These are phyloP conservation scores for Udeniomyces megalosporus DNA, from an alignment of 768 basidiomycete genomes.

Conservation along the genomic window DNA sequence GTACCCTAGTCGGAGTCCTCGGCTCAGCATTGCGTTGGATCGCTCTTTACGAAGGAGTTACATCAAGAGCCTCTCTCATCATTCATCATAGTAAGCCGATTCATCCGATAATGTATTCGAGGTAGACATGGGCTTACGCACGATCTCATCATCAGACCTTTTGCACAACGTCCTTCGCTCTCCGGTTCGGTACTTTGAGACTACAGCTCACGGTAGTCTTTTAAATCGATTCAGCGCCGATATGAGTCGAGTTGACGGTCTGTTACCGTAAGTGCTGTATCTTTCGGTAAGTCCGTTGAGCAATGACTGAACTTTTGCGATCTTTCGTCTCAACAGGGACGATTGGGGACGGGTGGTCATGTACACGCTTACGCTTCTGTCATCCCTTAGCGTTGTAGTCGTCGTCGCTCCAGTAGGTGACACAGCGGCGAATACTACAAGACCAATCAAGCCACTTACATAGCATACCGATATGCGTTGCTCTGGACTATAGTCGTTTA, in stretches of 20 bases:
- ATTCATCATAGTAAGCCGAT: background rate
- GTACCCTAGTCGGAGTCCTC: background rate
- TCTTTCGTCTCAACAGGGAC: background rate
- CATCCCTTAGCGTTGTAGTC: background rate
- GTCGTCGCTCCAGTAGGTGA: no score
- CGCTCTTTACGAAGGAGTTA: conserved; percentile 6
- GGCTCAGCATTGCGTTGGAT: background rate
- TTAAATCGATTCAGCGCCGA: conserved; percentile 8
- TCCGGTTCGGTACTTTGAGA: conserved; percentile 4
- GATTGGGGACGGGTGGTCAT: conserved; percentile 3
- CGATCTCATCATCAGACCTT: background rate
- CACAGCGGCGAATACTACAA: no score
- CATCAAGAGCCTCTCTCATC: background rate
- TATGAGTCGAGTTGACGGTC: conserved; percentile 7
- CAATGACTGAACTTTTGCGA: background rate
- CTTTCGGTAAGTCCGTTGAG: background rate
- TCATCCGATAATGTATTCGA: background rate
- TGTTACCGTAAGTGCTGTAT: no score
- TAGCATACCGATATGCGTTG: no score
- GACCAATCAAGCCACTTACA: no score
- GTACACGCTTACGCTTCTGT: background rate
- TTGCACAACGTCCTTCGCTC: conserved; percentile 3
- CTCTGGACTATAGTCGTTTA: background rate
- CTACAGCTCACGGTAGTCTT: conserved; percentile 3
- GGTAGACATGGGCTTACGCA: background rate